Conservation (phyloP, 495 filamentous ascomycete species). For the Annulohypoxylon stygium region DNA sequence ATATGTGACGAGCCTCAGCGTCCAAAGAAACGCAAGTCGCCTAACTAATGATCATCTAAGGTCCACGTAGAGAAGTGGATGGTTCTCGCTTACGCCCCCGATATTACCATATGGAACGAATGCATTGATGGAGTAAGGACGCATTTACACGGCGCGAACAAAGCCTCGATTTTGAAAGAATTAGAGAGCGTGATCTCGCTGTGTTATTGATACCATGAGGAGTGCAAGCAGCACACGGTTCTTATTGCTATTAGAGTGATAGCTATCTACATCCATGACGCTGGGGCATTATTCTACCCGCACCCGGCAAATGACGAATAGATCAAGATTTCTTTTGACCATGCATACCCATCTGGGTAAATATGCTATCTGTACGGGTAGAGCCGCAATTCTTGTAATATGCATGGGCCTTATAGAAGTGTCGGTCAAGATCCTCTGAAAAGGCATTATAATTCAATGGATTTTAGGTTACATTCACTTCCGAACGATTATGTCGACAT, state of each 20-base stretch:
- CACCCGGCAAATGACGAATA: background rate
- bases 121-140: slow-evolving; percentile 32
- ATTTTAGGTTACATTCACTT: slow-evolving; percentile 3
- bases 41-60: slow-evolving; percentile 60
- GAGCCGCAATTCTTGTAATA: slow-evolving; percentile 4
- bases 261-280: background rate
- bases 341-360: background rate
- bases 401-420: slow-evolving; percentile 15
- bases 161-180: background rate
- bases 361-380: background rate
- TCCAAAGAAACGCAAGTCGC: slow-evolving; percentile 58
- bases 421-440: slow-evolving; percentile 6
- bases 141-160: slow-evolving; percentile 5
- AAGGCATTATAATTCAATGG: background rate
- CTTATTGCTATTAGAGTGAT: slow-evolving; percentile 12
- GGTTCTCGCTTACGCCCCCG: background rate
- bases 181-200: slow-evolving; percentile 17
- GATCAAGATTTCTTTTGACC: background rate
- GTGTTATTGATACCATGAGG: slow-evolving; percentile 19
- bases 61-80: background rate
- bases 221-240: slow-evolving; percentile 9
- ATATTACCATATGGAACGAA: slow-evolving; percentile 13
- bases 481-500: slow-evolving; percentile 2
- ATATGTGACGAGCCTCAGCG: slow-evolving; percentile 59
- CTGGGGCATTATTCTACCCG: background rate